Evolutionary conservation across 306 rosid genomes (phyloP).

Genomic region (Rosa chinensis): DNA sequence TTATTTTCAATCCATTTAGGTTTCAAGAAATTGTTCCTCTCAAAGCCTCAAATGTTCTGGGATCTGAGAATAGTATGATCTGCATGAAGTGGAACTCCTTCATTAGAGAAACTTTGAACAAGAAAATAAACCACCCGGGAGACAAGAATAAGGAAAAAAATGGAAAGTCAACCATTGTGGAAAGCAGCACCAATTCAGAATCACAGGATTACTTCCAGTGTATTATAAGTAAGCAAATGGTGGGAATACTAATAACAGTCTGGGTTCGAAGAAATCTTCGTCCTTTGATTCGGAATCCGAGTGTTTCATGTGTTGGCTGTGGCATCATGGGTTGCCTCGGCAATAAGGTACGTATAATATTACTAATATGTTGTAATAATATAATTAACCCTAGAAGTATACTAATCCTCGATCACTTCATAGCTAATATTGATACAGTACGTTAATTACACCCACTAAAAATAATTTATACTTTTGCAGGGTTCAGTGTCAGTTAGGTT

Average conservation of each 20-base stretch:
- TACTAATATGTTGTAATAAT: background rate
- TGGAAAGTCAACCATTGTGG: constrained; percentile 4
- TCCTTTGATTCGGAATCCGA: constrained; percentile 61
- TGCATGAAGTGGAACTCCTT: constrained; percentile 64
- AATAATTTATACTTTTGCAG: constrained; percentile 39
- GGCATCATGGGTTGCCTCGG: constrained; percentile 90
- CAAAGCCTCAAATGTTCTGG: constrained; percentile 75
- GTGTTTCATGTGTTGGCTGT: constrained; percentile 82
- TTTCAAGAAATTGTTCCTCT: constrained; percentile 93
- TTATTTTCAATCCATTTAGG: constrained; percentile 34
- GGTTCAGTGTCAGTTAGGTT: constrained; percentile 88
- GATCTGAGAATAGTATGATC: constrained; percentile 57
- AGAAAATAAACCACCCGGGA: constrained; percentile 16
- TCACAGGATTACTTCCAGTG: constrained; percentile 50
- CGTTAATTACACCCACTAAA: background rate
- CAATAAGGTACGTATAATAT: constrained; percentile 56
- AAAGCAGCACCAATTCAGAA: background rate
- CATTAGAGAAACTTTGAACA: constrained; percentile 67
- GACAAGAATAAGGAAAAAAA: background rate
- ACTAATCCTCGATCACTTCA: background rate
- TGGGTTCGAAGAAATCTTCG: constrained; percentile 68
- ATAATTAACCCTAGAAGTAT: background rate
- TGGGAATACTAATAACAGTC: constrained; percentile 77
- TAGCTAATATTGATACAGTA: background rate
- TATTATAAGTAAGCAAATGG: constrained; percentile 89